Percentiles rank a stretch among this genome's conserved stretches.
Conservation (phyloP, 2,329 filamentous ascomycete species). For the Aspergillus persii region DNA sequence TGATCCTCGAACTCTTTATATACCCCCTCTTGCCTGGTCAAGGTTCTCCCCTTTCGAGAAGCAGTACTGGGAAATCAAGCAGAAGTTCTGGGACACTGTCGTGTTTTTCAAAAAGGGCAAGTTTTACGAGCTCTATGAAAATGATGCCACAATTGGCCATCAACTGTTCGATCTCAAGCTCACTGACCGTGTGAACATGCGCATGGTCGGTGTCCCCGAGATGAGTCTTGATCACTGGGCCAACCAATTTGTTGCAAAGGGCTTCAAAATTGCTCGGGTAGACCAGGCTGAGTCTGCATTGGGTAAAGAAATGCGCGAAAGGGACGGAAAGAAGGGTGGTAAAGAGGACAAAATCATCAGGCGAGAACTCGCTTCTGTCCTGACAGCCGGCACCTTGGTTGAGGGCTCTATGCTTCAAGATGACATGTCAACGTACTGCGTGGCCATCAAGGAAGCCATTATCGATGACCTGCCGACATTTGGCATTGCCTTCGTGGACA, state of each 20-base stretch:
- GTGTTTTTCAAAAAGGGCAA: constrained; percentile 99
- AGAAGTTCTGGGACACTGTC: constrained; percentile 94
- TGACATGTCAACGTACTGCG: constrained; percentile 95
- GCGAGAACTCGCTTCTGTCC: constrained; percentile 82
- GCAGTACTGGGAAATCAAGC: constrained; percentile 99
- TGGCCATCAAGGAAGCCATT: constrained; percentile 80
- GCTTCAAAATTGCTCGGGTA: constrained; percentile 93
- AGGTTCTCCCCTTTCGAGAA: constrained; percentile 94
- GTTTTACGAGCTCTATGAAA: constrained; percentile 97
- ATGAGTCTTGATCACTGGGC: constrained; percentile 96
- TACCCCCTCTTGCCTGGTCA: constrained; percentile 74
- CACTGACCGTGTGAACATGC: constrained; percentile 98
- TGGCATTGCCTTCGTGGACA: constrained; percentile 90
- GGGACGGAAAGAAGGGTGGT: constrained; percentile 54
- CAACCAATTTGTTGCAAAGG: constrained; percentile 96
- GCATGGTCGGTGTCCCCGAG: constrained; percentile 97
- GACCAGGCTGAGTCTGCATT: constrained; percentile 96
- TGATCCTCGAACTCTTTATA: constrained; percentile 85
- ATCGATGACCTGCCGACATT: constrained; percentile 76
- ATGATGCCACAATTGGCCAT: constrained; percentile 93
- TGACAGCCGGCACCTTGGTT: constrained; percentile 89
- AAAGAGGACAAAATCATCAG: constrained; percentile 92
- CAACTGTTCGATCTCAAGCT: constrained; percentile 97
- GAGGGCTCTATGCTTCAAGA: constrained; percentile 96
- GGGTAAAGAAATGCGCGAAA: constrained; percentile 97